Percentiles rank a stretch among this genome's conserved stretches.
phyloP scores from a whole-genome alignment of 371 early-diverging fungal genomes.

The Haplosporangium sp. region DNA sequence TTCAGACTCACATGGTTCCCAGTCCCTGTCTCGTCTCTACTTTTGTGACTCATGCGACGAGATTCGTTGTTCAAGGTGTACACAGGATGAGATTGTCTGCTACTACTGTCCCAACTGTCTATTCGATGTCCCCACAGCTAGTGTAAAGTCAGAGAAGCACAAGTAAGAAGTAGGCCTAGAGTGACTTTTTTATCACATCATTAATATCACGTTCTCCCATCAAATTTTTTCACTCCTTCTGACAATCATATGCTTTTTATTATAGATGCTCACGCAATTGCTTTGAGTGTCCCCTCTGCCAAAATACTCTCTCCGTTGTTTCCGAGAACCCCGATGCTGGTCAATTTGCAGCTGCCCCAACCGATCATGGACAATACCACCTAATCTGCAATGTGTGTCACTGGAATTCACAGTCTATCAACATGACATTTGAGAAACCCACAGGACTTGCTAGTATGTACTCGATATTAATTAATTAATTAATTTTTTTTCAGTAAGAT shows the following conservation, averaged over 20 bases:
- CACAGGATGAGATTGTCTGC: constrained; percentile 86
- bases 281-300: constrained; percentile 93
- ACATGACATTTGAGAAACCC: constrained; percentile 90
- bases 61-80: constrained; percentile 85
- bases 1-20: constrained; percentile 45
- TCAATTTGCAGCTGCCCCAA: constrained; percentile 22
- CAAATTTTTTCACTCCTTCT: background rate
- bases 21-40: constrained; percentile 81
- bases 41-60: constrained; percentile 90
- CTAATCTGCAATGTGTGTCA: constrained; percentile 88
- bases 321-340: constrained; percentile 63
- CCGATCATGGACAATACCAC: constrained; percentile 64
- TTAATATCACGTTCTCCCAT: background rate
- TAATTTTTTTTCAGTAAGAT: constrained; percentile 6
- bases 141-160: constrained; percentile 93
- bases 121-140: constrained; percentile 96
- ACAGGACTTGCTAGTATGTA: constrained; percentile 86
- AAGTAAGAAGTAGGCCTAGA: constrained; percentile 60
- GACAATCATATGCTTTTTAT: constrained; percentile 3
- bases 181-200: background rate
- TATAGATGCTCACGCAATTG: constrained; percentile 93
- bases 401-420: constrained; percentile 93
- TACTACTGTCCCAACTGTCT: constrained; percentile 96
- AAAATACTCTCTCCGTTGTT: constrained; percentile 85
- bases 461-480: too few species aligned